Percentiles rank a stretch among this genome's conserved stretches.
Evolutionary conservation across 768 basidiomycete species (phyloP).

Genomic region (Boletus eberwhitei): DNA sequence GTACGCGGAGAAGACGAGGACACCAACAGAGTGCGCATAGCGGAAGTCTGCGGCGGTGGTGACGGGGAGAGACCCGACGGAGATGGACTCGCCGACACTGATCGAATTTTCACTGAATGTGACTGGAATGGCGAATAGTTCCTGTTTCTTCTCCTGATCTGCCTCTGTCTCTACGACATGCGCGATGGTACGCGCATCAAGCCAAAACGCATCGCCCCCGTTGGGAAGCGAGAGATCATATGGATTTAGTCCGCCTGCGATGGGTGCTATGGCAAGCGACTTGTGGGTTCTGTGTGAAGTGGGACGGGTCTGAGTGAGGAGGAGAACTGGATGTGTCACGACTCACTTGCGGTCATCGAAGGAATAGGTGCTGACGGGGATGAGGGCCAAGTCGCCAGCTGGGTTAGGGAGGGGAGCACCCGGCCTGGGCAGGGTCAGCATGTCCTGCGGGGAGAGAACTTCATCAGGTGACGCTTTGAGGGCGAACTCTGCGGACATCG

Average conservation of each 20-base stretch:
- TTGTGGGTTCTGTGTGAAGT: constrained; percentile 59
- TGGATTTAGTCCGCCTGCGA: constrained; percentile 48
- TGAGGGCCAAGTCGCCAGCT: constrained; percentile 63
- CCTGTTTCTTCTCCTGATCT: constrained; percentile 46
- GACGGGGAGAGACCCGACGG: constrained; percentile 67
- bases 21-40: constrained; percentile 49
- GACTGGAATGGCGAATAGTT: constrained; percentile 61
- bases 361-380: constrained; percentile 65
- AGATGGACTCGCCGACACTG: constrained; percentile 33
- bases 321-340: not conserved
- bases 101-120: constrained; percentile 38
- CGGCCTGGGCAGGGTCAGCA: constrained; percentile 68
- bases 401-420: constrained; percentile 63
- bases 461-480: constrained; percentile 53
- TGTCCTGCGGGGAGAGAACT: constrained; percentile 66
- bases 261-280: constrained; percentile 57
- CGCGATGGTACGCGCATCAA: constrained; percentile 65
- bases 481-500: constrained; percentile 42
- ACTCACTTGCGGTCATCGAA: constrained; percentile 72
- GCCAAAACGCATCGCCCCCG: constrained; percentile 79
- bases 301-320: not conserved
- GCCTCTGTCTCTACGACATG: constrained; percentile 55
- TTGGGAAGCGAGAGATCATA: constrained; percentile 58
- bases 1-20: constrained; percentile 81
- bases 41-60: constrained; percentile 69